These are phyloP conservation scores for Heterobasidion occidentale DNA, from an alignment of 1,284 basidiomycete species.

Conservation along the genomic window DNA sequence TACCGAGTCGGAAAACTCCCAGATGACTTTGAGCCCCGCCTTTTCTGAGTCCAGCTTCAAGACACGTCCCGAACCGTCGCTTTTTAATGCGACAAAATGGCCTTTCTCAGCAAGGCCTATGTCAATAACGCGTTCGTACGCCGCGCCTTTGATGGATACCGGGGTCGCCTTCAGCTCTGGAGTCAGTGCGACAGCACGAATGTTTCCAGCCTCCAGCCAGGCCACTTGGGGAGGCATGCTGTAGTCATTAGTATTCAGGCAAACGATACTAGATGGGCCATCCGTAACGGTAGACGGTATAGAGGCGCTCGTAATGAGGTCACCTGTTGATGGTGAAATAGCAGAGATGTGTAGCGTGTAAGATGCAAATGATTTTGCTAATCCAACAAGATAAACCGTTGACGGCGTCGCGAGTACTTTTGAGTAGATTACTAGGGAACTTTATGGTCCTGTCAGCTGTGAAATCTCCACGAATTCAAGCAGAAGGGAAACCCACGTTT, in stretches of 20 bases:
- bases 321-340: slow-evolving; percentile 48
- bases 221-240: slow-evolving; percentile 32
- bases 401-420: slow-evolving; percentile 45
- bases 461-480: neutral
- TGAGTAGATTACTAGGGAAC: slow-evolving; percentile 60
- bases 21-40: slow-evolving; percentile 33
- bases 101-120: slow-evolving; percentile 42
- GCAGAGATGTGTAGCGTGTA: slow-evolving; percentile 63
- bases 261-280: slow-evolving; percentile 34
- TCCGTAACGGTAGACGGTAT: slow-evolving; percentile 53
- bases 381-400: slow-evolving; percentile 61
- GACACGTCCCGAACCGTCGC: slow-evolving; percentile 48
- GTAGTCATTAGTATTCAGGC: slow-evolving; percentile 14
- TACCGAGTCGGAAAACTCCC: slow-evolving; percentile 56
- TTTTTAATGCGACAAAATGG: slow-evolving; percentile 42
- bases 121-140: slow-evolving; percentile 46
- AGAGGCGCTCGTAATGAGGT: slow-evolving; percentile 39
- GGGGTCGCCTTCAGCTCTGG: slow-evolving; percentile 47
- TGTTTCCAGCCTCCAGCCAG: slow-evolving; percentile 62
- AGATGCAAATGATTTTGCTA: slow-evolving; percentile 53
- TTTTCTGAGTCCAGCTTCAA: slow-evolving; percentile 39
- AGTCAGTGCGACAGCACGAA: slow-evolving; percentile 45
- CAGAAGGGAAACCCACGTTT: slow-evolving; percentile 31
- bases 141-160: slow-evolving; percentile 29
- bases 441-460: slow-evolving; percentile 17